Conservation (phyloP, 1,284 basidiomycete genomes). For the Ceratobasidium sp. region DNA sequence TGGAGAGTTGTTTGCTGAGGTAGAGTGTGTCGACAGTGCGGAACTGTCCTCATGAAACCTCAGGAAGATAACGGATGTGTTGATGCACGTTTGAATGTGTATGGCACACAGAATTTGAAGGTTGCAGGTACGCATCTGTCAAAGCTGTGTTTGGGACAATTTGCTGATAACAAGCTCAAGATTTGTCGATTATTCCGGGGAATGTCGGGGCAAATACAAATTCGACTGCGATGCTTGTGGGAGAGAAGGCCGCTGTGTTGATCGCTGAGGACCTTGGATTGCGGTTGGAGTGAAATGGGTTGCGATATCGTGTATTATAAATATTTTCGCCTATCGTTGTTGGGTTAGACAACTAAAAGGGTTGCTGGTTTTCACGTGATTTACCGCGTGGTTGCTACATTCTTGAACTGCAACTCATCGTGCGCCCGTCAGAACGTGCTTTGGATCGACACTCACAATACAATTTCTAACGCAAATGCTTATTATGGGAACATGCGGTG, state of each 20-base stretch:
- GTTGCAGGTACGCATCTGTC: constrained; percentile 59
- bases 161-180: not conserved
- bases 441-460: not conserved
- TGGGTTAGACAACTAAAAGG: not conserved
- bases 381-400: too few relatives aligned
- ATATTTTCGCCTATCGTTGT: not conserved
- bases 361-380: too few relatives aligned
- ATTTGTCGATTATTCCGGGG: constrained; percentile 29
- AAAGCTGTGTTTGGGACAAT: not conserved
- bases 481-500: not conserved
- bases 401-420: not conserved
- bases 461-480: not conserved
- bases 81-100: constrained; percentile 70
- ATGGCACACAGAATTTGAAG: constrained; percentile 71
- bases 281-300: not conserved
- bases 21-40: constrained; percentile 49
- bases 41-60: constrained; percentile 76
- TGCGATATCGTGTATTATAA: constrained; percentile 3
- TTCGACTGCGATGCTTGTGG: constrained; percentile 32
- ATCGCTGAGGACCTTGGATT: constrained; percentile 41
- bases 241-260: constrained; percentile 37
- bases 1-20: not conserved
- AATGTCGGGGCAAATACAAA: constrained; percentile 40
- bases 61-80: constrained; percentile 70
- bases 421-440: not conserved